Percentiles rank a stretch among this genome's conserved stretches.
Conservation (phyloP, 257 asterid genomes). For the Mitragyna speciosa region DNA sequence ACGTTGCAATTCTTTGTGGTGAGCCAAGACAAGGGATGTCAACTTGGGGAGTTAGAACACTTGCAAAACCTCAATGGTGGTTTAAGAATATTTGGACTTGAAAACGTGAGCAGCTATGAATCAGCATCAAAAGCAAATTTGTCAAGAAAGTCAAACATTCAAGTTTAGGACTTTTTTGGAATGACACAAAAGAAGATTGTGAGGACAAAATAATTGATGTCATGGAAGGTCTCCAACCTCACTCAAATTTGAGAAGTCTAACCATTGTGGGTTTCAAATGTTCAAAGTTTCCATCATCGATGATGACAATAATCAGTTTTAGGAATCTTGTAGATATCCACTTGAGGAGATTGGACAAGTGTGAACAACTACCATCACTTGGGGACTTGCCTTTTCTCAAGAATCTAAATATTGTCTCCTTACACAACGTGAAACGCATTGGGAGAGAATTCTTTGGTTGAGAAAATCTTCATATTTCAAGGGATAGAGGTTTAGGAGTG, state of each 20-base stretch:
- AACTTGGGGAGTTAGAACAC: constrained; percentile 18
- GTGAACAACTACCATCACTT: constrained; percentile 2
- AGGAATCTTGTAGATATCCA: background rate
- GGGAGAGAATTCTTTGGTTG: background rate
- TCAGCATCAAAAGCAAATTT: constrained; percentile 22
- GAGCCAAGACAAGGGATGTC: constrained; percentile 14
- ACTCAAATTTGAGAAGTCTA: background rate
- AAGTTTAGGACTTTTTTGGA: constrained; percentile 4
- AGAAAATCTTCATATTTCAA: background rate
- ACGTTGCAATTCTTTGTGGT: constrained; percentile 17
- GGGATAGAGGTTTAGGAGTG: background rate
- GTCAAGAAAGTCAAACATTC: constrained; percentile 6
- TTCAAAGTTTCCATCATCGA: background rate
- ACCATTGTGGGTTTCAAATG: background rate
- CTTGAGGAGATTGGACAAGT: background rate
- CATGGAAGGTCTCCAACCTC: constrained; percentile 3
- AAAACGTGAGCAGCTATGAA: constrained; percentile 7
- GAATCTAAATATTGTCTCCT: background rate
- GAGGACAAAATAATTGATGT: background rate
- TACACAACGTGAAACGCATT: background rate
- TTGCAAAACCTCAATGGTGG: constrained; percentile 17
- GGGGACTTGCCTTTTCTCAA: constrained; percentile 12
- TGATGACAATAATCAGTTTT: background rate
- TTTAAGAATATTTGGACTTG: constrained; percentile 21
- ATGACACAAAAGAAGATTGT: background rate